phyloP scores from a whole-genome alignment of 805 yeast genomes.

The Saccharomycopsis olivae region DNA sequence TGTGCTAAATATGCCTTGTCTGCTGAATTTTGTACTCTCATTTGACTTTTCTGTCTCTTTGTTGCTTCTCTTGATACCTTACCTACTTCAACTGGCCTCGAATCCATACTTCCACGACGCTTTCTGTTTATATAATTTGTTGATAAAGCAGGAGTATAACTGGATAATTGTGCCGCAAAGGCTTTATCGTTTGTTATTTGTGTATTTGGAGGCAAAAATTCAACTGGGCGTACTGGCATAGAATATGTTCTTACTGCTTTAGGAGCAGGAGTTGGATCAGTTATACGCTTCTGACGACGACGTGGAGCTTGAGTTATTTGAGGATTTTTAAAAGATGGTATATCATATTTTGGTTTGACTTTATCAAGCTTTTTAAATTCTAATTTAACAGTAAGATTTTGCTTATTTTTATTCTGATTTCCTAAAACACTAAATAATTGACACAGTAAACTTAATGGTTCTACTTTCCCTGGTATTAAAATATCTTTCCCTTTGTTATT shows the following conservation, averaged over 20 bases:
- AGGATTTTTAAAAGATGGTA: neutral
- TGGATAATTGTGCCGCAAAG: too few relatives aligned
- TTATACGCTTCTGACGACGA: neutral
- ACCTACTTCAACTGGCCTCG: too few relatives aligned
- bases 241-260: constrained; percentile 37
- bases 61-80: too few relatives aligned
- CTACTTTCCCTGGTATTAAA: constrained; percentile 17
- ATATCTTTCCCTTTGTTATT: constrained; percentile 6
- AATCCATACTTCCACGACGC: neutral
- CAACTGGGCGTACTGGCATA: constrained; percentile 23
- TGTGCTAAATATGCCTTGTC: constrained; percentile 1
- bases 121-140: neutral
- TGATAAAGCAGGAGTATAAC: too few relatives aligned
- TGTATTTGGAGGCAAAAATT: constrained; percentile 2
- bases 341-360: neutral
- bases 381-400: constrained; percentile 7
- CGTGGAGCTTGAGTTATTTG: neutral
- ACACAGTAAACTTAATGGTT: too few relatives aligned
- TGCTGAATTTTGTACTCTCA: neutral
- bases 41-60: neutral
- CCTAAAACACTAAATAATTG: neutral
- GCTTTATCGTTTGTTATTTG: constrained; percentile 1
- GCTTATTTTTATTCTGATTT: neutral
- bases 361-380: constrained; percentile 10
- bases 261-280: constrained; percentile 27